Conservation (phyloP, 2,329 filamentous ascomycete genomes). For the Pseudopithomyces maydicus region DNA sequence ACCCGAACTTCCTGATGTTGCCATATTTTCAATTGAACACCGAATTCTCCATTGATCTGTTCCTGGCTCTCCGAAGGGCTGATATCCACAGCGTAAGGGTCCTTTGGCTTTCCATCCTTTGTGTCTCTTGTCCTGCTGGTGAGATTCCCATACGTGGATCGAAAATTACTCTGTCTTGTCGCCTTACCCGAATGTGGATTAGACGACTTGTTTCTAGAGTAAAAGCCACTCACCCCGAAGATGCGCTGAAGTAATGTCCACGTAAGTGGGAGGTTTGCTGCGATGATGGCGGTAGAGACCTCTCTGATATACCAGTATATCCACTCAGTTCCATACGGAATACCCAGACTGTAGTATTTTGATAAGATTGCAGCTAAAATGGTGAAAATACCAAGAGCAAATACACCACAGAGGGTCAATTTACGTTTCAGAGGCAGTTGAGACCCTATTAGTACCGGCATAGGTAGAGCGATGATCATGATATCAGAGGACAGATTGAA, state of each 20-base stretch:
- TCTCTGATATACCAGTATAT: constrained; percentile 62
- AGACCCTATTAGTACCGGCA: constrained; percentile 46
- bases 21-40: constrained; percentile 9
- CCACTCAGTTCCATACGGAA: constrained; percentile 58
- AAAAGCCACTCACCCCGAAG: constrained; percentile 36
- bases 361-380: constrained; percentile 53
- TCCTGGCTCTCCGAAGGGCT: constrained; percentile 12
- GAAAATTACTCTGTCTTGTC: neutral
- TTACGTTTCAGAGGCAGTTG: constrained; percentile 51
- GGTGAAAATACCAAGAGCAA: constrained; percentile 54
- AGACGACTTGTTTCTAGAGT: constrained; percentile 9
- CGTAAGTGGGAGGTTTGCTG: constrained; percentile 54
- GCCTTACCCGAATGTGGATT: neutral
- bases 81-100: constrained; percentile 9
- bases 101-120: neutral
- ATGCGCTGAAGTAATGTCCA: constrained; percentile 54
- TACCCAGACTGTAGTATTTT: constrained; percentile 58
- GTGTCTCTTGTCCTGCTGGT: constrained; percentile 3
- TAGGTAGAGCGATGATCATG: constrained; percentile 44
- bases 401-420: constrained; percentile 57
- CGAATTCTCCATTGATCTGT: constrained; percentile 3
- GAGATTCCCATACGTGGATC: constrained; percentile 10
- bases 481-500: constrained; percentile 48
- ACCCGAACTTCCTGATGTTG: constrained; percentile 6
- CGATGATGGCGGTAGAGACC: constrained; percentile 57